Base-by-base conservation (phyloP, 2,329 filamentous ascomycete genomes). In the Sphaerulina populicola region DNA sequence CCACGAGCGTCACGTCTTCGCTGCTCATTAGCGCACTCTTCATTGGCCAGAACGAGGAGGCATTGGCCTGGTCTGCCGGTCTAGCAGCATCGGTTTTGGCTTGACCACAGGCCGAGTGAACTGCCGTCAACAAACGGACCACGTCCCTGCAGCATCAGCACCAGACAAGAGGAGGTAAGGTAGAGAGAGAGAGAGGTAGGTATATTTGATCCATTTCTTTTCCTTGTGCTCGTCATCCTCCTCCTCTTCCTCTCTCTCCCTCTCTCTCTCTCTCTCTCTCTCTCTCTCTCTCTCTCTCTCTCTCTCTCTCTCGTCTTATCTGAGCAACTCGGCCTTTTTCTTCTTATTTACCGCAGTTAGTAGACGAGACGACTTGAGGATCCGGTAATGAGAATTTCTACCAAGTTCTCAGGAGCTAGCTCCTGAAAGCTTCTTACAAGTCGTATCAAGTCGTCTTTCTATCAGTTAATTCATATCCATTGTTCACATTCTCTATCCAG, bases 21-120 rank as follows among this genome's bases (percentile, higher is more conserved):
- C 18, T 47, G 36, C 45, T 33, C 29, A 49, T 42, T 49, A 33
- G 46, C 39, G 42, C 38, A 29, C 31, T 49, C 39, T 23, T 27
- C 46, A 42, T 42, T 49, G 46, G 41, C 39, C 18, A 21, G 39
- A 41, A 18, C 18, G 18, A 18, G 18, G 18, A 27, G 11, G 39
- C 39, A 18, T 41, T 27, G 38, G 46, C 46, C 21, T 31, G 30
- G 15, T 49, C 46, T 49, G 46, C 46, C 46, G 46, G 10, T 27
- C 30, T 49, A 14, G 46, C 39, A 39, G 46, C 46, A 40, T 29
- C 14, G 31, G 10, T 35, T 35, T 35, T 35, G 10, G 31, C 31
- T 35, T n/a, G 27, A 33, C 23, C 47, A 27, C 38, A 44, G 42
- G 44, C 52, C 52, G 52, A 54, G 29, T 46, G 47, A 54, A 51